These are phyloP conservation scores for Aureobasidium mangrovei DNA, from an alignment of 2,329 filamentous ascomycete species.

Conservation along the genomic window DNA sequence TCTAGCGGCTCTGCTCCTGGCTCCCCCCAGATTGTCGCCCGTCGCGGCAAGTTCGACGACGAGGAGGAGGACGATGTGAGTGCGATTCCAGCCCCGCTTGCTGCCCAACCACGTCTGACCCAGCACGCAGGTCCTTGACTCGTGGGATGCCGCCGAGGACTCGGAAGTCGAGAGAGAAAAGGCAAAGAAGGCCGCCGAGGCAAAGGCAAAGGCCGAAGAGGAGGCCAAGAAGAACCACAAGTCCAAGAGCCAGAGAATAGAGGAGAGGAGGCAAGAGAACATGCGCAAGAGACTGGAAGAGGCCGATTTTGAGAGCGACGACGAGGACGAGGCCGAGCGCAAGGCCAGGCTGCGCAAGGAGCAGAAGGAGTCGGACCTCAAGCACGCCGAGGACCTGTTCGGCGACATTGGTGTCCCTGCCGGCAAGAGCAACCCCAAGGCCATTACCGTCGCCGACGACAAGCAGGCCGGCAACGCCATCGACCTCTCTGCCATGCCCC, in stretches of 20 bases:
- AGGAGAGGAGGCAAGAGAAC: conserved; percentile 58
- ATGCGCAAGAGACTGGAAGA: conserved; percentile 49
- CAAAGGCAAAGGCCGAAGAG: conserved; percentile 81
- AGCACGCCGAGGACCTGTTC: conserved; percentile 86
- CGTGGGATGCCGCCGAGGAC: conserved; percentile 95
- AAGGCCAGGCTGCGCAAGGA: conserved; percentile 66
- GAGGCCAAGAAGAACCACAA: conserved; percentile 88
- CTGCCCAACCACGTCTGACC: conserved; percentile 17
- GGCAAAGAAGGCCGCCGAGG: conserved; percentile 74
- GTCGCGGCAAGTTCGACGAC: conserved; percentile 73
- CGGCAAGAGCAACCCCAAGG: conserved; percentile 58
- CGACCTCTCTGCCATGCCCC: conserved; percentile 67
- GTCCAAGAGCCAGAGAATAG: conserved; percentile 74
- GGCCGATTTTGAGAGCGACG: conserved; percentile 52
- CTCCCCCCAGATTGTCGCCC: conserved; percentile 36
- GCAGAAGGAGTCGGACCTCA: conserved; percentile 81
- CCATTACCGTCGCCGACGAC: conserved; percentile 57
- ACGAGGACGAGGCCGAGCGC: conserved; percentile 63
- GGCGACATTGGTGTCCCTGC: conserved; percentile 63
- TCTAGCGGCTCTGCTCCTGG: conserved; percentile 42
- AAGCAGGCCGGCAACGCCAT: conserved; percentile 69
- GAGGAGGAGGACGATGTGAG: conserved; percentile 77
- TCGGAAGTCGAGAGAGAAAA: conserved; percentile 96
- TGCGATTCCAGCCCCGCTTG: not conserved
- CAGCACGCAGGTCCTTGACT: conserved; percentile 67